Evolutionary conservation across 805 yeast species (phyloP).

Genomic region (Cyberlindnera mississippiensis): DNA sequence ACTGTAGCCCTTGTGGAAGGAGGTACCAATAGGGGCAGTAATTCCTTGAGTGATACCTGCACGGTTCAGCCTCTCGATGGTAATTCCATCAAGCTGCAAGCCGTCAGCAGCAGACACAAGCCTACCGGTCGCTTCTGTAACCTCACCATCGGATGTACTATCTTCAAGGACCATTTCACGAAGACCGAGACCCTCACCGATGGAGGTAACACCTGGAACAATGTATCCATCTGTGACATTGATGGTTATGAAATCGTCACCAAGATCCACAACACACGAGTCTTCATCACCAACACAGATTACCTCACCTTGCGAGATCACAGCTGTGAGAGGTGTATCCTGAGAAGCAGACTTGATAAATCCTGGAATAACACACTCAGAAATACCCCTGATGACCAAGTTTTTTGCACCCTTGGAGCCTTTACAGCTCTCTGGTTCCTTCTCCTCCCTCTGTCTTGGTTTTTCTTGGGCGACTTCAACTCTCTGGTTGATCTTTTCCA

Average conservation of each 20-base stretch:
- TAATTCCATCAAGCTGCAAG: constrained; percentile 4
- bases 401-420: background rate
- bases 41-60: constrained; percentile 7
- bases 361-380: constrained; percentile 3
- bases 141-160: constrained; percentile 4
- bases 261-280: background rate
- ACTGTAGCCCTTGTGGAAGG: constrained; percentile 7
- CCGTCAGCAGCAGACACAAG: constrained; percentile 10
- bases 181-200: constrained; percentile 7
- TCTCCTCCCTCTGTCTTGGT: background rate
- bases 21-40: constrained; percentile 6
- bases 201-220: constrained; percentile 7
- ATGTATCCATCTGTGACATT: constrained; percentile 5
- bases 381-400: constrained; percentile 3
- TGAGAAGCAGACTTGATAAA: background rate
- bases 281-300: constrained; percentile 4
- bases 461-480: background rate
- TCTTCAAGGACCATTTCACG: constrained; percentile 7
- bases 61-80: constrained; percentile 5
- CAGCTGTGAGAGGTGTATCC: constrained; percentile 3
- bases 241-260: background rate
- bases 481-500: background rate
- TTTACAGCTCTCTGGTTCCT: background rate
- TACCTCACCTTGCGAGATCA: constrained; percentile 1
- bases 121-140: background rate